A percentile compares a stretch with the other conserved stretches of the same genome.
Conservation (phyloP, 73 alveolate species). For the Paramecium bursaria region DNA sequence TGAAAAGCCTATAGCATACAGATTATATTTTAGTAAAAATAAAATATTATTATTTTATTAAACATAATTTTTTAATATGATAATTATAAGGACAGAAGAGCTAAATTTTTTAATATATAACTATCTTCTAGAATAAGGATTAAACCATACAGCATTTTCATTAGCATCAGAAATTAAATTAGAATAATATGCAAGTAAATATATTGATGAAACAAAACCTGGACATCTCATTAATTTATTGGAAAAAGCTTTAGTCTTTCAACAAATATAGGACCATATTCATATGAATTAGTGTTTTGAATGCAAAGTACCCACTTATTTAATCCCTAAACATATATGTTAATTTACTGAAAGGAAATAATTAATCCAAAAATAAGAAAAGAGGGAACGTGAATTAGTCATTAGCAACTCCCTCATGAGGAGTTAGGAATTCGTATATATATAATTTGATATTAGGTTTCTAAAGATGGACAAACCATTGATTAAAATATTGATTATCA, state of each 20-base stretch:
- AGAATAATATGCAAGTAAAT: background rate
- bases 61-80: constrained; percentile 31
- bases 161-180: constrained; percentile 10
- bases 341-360: constrained; percentile 35
- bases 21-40: no score
- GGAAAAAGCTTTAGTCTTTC: constrained; percentile 41
- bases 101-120: constrained; percentile 45
- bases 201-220: constrained; percentile 43
- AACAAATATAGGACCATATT: constrained; percentile 49
- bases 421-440: constrained; percentile 10
- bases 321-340: constrained; percentile 48
- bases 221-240: constrained; percentile 27
- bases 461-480: constrained; percentile 14
- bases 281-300: constrained; percentile 48
- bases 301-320: constrained; percentile 35
- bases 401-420: constrained; percentile 45
- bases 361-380: constrained; percentile 21
- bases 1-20: no score
- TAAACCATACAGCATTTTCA: constrained; percentile 24
- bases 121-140: constrained; percentile 41
- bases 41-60: no score
- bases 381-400: constrained; percentile 35
- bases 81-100: constrained; percentile 53
- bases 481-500: constrained; percentile 31
- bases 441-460: background rate